Evolutionary conservation across 1,139 yeast genomes (phyloP).

Genomic region (Pneumocystis canis): DNA sequence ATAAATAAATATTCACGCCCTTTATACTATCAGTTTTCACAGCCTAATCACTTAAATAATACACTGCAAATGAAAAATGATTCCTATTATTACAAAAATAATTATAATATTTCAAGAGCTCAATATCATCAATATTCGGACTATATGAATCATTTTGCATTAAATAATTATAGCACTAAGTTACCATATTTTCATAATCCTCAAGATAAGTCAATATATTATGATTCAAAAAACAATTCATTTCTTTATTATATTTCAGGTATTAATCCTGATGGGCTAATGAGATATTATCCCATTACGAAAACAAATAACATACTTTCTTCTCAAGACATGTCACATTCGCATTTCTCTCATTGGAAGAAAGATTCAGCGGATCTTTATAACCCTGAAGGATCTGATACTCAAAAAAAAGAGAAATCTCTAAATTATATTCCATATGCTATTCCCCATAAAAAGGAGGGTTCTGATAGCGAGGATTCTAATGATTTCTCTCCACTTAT

Average conservation of each 20-base stretch:
- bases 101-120: not conserved
- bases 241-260: not conserved
- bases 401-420: not conserved
- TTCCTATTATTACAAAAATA: not conserved
- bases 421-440: not conserved
- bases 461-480: not conserved
- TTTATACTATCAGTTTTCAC: slow-evolving; percentile 1
- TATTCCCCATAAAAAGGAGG: not conserved
- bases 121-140: not conserved
- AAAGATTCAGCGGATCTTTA: not conserved
- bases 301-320: not conserved
- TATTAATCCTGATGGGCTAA: not conserved
- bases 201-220: not conserved
- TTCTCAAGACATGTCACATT: not conserved
- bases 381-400: not conserved
- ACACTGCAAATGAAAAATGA: not conserved
- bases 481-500: not conserved
- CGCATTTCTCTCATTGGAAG: not conserved
- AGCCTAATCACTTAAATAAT: not conserved
- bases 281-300: not conserved
- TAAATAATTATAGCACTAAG: not conserved
- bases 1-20: not conserved
- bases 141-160: not conserved
- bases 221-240: not conserved
- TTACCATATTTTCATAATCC: not conserved